Evolutionary conservation across 2,329 filamentous ascomycete genomes (phyloP), one percentile per base, ranked within the genome.

Genomic region (Rhinocladiella mackenziei): DNA sequence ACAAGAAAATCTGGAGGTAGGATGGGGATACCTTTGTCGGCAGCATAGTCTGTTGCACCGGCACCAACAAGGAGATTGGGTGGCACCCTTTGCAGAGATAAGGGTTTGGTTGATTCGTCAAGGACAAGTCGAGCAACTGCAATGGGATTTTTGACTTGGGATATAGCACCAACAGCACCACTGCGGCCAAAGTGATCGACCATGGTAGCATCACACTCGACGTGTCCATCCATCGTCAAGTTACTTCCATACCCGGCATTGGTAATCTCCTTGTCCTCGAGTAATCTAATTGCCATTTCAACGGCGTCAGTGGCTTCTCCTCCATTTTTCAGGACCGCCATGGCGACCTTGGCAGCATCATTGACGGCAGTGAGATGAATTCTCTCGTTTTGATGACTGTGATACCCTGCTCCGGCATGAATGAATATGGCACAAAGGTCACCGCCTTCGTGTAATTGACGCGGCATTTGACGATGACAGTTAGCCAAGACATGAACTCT

Each of bases 171-270:
- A 55, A 88, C 94, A 30, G 89, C 92, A 55, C 92, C 92, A 63
- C 91, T 97, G 53, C 89, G 81, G 30, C 94, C 92, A 38, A 83
- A 72, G 62, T 97, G 86, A 60, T 98, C 89, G 29, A 98, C 85
- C 41, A 98, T 78, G 0, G 88, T 89, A 43, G 92, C 92, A 70
- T 98, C 92, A 57, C 89, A 94, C 64, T 98, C 92, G 9, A 97
- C 92, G 1, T 81, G 78, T 1, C 92, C 92, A 56, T 96, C 84
- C 51, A 94, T 86, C 32, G 87, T 83, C 17, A 98, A 72, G 59
- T 98, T 98, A 67, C 92, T 98, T 34, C 94, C 92, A 62, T 86
- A 97, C 0, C 92, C 92, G 26, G 91, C 86, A 63, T 98, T 98
- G 25, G 94, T 98, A 55, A 98, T 94, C 59, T 96, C 89, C 45